Evolutionary conservation across 1,284 basidiomycete species (phyloP), one percentile per base, ranked within the genome.

Genomic region (Pholiota adiposa): DNA sequence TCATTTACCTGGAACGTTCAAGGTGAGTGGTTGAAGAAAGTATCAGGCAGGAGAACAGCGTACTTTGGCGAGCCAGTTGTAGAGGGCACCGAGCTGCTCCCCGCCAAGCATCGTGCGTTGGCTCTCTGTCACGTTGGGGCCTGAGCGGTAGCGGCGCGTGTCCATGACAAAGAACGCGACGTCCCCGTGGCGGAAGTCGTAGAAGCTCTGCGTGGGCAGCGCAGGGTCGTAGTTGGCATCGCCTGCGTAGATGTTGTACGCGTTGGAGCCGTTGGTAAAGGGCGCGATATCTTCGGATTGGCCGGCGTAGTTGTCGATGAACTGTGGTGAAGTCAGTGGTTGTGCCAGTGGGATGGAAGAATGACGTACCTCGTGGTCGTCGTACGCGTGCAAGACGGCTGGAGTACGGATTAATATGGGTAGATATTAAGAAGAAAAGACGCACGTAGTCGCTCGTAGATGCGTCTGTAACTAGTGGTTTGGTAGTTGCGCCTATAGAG

Each of bases 91-190:
- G 36, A 92, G 78, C 71, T 94, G 92, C 51, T 74, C 67, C 40
- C 85, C 81, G 19, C 93, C 92, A 6, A 95, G 83, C 88, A 94
- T 93, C 1, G 89, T 90, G 41, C 79, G 73, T n/a, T 64, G 67
- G 16, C 74, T 68, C 2, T 81, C 81, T n/a, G 80, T 79, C 2
- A 72, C 69, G 14, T 73, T 71, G 12, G 78, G 70, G 49, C 78
- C 74, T 4, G 83, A 83, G 31, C 92, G 84, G 69, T 92, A 84
- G 14, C 83, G 80, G 12, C 91, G 81, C 5, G 89, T 91, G 74
- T 94, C 92, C 77, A 90, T 77, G 25, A 93, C 90, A 73, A 94
- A 94, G 73, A 92, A 94, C 0, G 89, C 88, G 2, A 79, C 78
- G 66, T 92, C 89, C 0, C 85, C 89, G 65, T 88, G 86, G 40